Conservation (phyloP, 768 basidiomycete genomes). For the Suillus paluster region DNA sequence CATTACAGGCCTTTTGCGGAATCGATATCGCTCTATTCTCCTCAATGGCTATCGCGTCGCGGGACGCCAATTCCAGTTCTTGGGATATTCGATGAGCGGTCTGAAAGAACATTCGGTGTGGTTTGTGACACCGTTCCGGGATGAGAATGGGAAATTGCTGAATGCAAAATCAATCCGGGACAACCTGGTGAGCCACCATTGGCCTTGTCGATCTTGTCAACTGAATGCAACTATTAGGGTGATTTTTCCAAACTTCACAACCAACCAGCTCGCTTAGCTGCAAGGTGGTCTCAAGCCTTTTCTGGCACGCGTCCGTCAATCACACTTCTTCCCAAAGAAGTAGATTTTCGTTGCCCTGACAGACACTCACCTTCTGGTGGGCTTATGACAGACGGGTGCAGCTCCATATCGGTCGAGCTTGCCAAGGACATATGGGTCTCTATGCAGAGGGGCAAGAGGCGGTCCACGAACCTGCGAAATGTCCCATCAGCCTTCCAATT, state of each 20-base stretch:
- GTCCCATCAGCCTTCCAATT: constrained; percentile 49
- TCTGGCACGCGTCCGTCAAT: constrained; percentile 54
- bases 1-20: constrained; percentile 34
- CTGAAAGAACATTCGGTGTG: constrained; percentile 52
- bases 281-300: constrained; percentile 59
- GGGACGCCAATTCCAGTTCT: constrained; percentile 48
- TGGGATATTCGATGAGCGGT: constrained; percentile 61
- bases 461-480: constrained; percentile 13
- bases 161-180: constrained; percentile 36
- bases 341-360: constrained; percentile 31
- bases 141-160: constrained; percentile 25
- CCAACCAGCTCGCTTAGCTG: constrained; percentile 51
- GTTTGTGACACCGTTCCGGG: constrained; percentile 50
- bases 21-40: constrained; percentile 39
- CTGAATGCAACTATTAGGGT: constrained; percentile 30
- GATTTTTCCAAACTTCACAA: constrained; percentile 41
- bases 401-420: constrained; percentile 46
- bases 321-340: constrained; percentile 40
- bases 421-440: constrained; percentile 38
- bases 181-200: constrained; percentile 32
- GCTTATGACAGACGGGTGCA: constrained; percentile 58
- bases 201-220: background rate
- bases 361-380: constrained; percentile 27
- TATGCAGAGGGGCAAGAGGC: constrained; percentile 34
- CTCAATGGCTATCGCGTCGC: constrained; percentile 42